Evolutionary conservation across 1,139 yeast genomes (phyloP).

Genomic region (Hemisphaericaspora xylofermentans): DNA sequence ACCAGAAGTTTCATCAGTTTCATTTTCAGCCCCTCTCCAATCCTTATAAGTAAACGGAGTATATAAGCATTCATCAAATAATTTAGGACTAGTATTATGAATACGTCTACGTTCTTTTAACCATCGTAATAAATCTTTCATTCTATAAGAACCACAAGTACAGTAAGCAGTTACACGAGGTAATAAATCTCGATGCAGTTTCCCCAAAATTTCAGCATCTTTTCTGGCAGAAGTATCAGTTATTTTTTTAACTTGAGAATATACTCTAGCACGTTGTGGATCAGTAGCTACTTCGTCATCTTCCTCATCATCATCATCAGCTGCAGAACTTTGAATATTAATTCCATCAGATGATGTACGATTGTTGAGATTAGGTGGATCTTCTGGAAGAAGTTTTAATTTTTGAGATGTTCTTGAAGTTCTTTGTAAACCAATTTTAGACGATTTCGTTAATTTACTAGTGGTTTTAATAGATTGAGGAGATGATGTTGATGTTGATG

Average conservation of each 20-base stretch:
- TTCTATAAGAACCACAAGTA: conserved; percentile 87
- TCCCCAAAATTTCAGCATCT: conserved; percentile 92
- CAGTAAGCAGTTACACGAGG: conserved; percentile 96
- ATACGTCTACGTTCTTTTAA: conserved; percentile 72
- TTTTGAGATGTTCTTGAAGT: conserved; percentile 87
- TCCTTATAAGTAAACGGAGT: conserved; percentile 86
- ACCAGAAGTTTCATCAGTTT: conserved; percentile 20
- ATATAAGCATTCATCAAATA: conserved; percentile 91
- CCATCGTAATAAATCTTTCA: conserved; percentile 87
- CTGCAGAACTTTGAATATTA: conserved; percentile 15
- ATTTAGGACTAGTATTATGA: conserved; percentile 77
- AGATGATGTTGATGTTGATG: conserved; percentile 5
- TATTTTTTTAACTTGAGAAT: conserved; percentile 79
- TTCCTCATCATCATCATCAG: conserved; percentile 17
- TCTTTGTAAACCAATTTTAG: conserved; percentile 76
- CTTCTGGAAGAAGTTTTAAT: conserved; percentile 83
- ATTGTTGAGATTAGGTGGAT: conserved; percentile 42
- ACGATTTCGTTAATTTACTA: conserved; percentile 33
- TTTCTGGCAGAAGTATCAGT: conserved; percentile 90
- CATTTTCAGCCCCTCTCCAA: conserved; percentile 54
- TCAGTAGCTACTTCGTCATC: conserved; percentile 26
- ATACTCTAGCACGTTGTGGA: conserved; percentile 45
- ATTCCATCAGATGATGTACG: conserved; percentile 14
- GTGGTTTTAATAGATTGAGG: conserved; percentile 21
- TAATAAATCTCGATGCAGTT: conserved; percentile 76